A percentile compares a stretch with the other conserved stretches of the same genome.
Conservation (phyloP, 192 early-diverging fungal genomes). For the Geosiphon pyriformis region DNA sequence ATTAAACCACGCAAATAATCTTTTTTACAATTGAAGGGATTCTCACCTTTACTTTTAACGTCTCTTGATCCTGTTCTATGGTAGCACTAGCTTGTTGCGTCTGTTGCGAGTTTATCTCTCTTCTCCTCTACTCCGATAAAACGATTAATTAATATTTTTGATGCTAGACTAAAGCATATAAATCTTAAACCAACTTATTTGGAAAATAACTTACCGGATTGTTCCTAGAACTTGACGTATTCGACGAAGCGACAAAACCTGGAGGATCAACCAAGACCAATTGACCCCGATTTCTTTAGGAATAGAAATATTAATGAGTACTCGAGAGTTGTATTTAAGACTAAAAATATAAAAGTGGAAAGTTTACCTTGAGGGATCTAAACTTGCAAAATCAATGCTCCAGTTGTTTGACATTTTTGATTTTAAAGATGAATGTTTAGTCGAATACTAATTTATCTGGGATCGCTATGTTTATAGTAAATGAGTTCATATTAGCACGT, state of each 20-base stretch:
- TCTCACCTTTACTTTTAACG: constrained; percentile 14
- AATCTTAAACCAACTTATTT: not conserved
- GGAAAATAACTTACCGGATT: not conserved
- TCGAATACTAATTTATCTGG: too few species aligned
- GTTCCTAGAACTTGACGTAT: not conserved
- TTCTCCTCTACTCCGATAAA: constrained; percentile 19
- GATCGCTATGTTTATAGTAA: too few species aligned
- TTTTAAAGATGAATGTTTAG: too few species aligned
- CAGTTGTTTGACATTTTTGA: constrained; percentile 21
- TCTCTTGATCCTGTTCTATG: constrained; percentile 18
- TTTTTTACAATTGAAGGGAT: not conserved
- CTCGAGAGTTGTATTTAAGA: not conserved
- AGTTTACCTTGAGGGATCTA: constrained; percentile 18
- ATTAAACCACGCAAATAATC: not conserved
- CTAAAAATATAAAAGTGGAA: not conserved
- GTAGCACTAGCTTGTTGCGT: not conserved
- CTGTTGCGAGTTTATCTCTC: not conserved
- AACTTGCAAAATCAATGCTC: constrained; percentile 23
- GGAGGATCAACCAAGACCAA: not conserved
- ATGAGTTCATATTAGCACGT: too few species aligned
- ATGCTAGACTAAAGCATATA: not conserved
- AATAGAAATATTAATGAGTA: not conserved
- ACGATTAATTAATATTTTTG: not conserved
- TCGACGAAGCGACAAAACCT: constrained; percentile 4
- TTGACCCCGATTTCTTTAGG: constrained; percentile 4